Conservation (phyloP, 2,329 filamentous ascomycete genomes). For the Lasiodiplodia sp. region DNA sequence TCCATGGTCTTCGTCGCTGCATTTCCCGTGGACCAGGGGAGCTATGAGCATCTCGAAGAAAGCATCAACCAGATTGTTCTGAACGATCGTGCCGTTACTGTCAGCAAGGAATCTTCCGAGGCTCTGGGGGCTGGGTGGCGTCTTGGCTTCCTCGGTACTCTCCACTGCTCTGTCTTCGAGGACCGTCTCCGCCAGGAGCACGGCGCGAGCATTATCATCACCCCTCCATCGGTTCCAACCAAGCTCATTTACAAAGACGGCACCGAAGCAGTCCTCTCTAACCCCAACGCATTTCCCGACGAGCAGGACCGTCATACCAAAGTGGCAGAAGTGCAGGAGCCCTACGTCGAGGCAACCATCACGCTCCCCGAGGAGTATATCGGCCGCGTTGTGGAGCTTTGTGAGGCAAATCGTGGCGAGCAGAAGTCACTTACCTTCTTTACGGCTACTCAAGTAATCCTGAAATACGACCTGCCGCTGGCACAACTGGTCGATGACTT, state of each 20-base stretch:
- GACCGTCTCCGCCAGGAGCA: slow-evolving; percentile 94
- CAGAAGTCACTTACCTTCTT: slow-evolving; percentile 92
- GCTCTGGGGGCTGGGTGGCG: slow-evolving; percentile 94
- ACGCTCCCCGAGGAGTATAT: slow-evolving; percentile 94
- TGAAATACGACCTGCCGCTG: slow-evolving; percentile 89
- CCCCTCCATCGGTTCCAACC: slow-evolving; percentile 91
- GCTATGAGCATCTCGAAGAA: slow-evolving; percentile 87
- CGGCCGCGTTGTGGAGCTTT: slow-evolving; percentile 92
- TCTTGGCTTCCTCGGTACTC: slow-evolving; percentile 90
- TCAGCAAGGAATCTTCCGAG: slow-evolving; percentile 94
- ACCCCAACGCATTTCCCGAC: slow-evolving; percentile 88
- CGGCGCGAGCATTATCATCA: slow-evolving; percentile 94
- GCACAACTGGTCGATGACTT: slow-evolving; percentile 94
- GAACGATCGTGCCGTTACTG: slow-evolving; percentile 92
- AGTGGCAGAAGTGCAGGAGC: slow-evolving; percentile 71
- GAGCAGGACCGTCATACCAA: slow-evolving; percentile 60
- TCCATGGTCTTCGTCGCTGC: slow-evolving; percentile 99
- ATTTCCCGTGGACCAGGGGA: slow-evolving; percentile 89
- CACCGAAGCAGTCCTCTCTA: slow-evolving; percentile 79
- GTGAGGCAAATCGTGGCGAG: slow-evolving; percentile 85
- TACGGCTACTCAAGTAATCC: slow-evolving; percentile 87
- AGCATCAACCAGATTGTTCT: slow-evolving; percentile 93
- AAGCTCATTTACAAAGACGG: slow-evolving; percentile 82
- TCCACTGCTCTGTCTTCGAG: slow-evolving; percentile 99
- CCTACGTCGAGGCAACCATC: slow-evolving; percentile 82